Conservation (phyloP, 192 early-diverging fungal species). For the Chytriomyces sp. region DNA sequence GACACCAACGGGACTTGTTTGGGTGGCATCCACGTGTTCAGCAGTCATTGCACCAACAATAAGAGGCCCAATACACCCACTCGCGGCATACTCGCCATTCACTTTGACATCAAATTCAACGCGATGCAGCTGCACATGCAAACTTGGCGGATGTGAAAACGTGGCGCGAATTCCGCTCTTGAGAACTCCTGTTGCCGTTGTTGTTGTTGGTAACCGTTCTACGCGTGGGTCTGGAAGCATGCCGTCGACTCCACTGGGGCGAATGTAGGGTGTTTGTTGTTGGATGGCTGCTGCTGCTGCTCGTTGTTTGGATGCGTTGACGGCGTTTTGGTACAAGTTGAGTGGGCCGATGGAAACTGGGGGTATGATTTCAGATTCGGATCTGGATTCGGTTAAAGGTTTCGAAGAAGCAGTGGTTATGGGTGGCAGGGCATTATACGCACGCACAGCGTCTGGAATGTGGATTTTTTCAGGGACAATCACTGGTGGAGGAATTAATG, state of each 20-base stretch:
- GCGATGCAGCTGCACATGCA: constrained; percentile 1
- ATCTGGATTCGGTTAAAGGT: too few species aligned
- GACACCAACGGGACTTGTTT: not conserved
- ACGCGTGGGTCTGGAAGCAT: constrained; percentile 10
- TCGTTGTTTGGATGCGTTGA: not conserved
- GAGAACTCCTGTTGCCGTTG: not conserved
- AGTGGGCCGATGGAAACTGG: not conserved
- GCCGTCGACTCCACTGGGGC: not conserved
- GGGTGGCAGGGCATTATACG: not conserved
- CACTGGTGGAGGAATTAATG: not conserved
- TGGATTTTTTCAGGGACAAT: not conserved
- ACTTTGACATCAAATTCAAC: constrained; percentile 20
- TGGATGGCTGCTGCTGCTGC: not conserved
- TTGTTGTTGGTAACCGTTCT: not conserved
- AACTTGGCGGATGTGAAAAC: constrained; percentile 8
- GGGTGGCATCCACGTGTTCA: too few species aligned
- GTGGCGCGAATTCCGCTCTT: constrained; percentile 8
- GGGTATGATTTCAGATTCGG: not conserved
- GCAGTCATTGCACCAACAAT: not conserved
- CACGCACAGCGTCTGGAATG: not conserved
- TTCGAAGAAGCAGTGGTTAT: not conserved
- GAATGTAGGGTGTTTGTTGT: not conserved
- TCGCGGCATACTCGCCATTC: constrained; percentile 12
- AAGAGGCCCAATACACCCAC: not conserved
- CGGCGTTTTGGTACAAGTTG: not conserved